Percentiles rank a stretch among this genome's conserved stretches.
Evolutionary conservation across 108 stramenopile species (phyloP).

Genomic region (Nannochloropsis oceanica): DNA sequence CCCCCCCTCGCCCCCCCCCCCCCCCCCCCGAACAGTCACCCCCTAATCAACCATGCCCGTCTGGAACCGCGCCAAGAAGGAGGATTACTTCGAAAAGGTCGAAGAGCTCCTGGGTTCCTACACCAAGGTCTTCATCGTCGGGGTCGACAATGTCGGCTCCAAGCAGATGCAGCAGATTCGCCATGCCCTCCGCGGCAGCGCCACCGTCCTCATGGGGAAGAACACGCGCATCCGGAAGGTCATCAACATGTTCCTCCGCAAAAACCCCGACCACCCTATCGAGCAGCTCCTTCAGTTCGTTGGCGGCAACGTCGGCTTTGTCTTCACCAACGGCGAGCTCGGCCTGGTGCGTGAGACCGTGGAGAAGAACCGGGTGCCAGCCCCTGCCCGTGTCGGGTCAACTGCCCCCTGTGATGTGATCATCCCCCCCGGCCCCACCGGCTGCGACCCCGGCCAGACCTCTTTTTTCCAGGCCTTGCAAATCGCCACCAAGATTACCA

Average conservation of each 20-base stretch:
- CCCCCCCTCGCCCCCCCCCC: too few species aligned
- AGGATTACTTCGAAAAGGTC: constrained; percentile 22
- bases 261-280: constrained; percentile 76
- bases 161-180: constrained; percentile 89
- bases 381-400: constrained; percentile 88
- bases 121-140: constrained; percentile 75
- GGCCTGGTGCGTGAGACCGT: constrained; percentile 60
- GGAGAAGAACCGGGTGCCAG: constrained; percentile 65
- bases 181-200: constrained; percentile 69
- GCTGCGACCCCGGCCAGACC: constrained; percentile 99
- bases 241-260: constrained; percentile 67
- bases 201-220: constrained; percentile 95
- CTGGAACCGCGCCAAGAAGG: neutral
- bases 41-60: neutral
- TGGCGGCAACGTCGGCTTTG: constrained; percentile 95
- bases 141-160: constrained; percentile 96
- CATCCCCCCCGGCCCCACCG: constrained; percentile 92
- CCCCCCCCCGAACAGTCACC: too few species aligned
- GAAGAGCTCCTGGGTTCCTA: constrained; percentile 25
- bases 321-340: constrained; percentile 97
- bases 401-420: constrained; percentile 78
- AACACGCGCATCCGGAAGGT: constrained; percentile 97
- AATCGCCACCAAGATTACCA: constrained; percentile 90
- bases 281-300: constrained; percentile 52
- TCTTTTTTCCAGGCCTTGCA: constrained; percentile 97